Evolutionary conservation across 352 stramenopile species (phyloP), one percentile per base, ranked within the genome.

Genomic region (Globisporangium ultimum): DNA sequence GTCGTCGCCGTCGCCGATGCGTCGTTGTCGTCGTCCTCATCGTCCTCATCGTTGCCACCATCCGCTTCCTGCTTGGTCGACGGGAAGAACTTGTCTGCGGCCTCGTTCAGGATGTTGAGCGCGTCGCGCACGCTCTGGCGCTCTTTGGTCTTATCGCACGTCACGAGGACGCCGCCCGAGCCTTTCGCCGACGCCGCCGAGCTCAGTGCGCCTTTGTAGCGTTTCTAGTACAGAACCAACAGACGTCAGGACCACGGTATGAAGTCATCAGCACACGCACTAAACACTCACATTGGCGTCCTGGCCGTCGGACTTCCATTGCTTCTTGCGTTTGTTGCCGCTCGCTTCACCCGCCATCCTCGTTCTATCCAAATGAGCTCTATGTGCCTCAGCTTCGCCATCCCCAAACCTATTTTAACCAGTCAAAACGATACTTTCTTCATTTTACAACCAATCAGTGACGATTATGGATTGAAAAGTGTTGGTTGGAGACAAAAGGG

Each of bases 91-190:
- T 78, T 77, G 55, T 91, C 79, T 1, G 77, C 82, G n/a, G 74
- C 72, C 18, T 90, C 83, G 60, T 90, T 92, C 15, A 92, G 58
- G 36, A 92, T 66, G 56, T 90, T 90, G 17, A 92, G 72, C 38
- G 80, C 78, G 48, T 92, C 80, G 13, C 72, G 68, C 40, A 90
- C 79, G 53, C 74, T 84, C 65, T 87, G 83, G 42, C 78, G 75
- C 65, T 92, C 83, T 59, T 88, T 89, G 18, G 72, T 89, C 60
- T 80, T 83, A 54, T 92, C 83, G 51, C 83, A 92, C 28, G 80
- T 92, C 43, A 92, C 75, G 9, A 92, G 65, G 24, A 92, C 69
- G 51, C 68, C 83, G 10, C 71, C 72, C 13, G 64, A 76, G 34
- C 78, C 78, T 59, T 90, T 90, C 20, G 80, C 83, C 48, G 67